Percentiles rank a stretch among this genome's conserved stretches.
Conservation (phyloP, 192 early-diverging fungal species). For the Dimargaris cristalligena region DNA sequence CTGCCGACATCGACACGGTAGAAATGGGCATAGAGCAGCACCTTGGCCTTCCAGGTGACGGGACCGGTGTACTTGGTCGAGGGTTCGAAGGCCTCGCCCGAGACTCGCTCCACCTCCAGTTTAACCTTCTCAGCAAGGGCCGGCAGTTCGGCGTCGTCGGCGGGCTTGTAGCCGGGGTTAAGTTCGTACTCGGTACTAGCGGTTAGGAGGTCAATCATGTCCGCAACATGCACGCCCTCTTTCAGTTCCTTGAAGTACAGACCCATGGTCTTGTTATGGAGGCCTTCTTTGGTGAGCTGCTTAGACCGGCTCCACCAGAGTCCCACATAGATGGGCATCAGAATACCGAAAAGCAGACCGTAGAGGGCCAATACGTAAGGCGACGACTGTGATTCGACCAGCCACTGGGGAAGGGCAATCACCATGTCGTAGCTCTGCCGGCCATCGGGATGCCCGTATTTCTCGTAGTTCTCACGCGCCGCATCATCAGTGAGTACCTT, state of each 20-base stretch:
- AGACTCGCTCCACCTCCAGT: slow-evolving; percentile 12
- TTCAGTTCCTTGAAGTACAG: slow-evolving; percentile 79
- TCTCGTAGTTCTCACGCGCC: slow-evolving; percentile 78
- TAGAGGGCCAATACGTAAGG: slow-evolving; percentile 73
- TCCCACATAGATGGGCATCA: slow-evolving; percentile 75
- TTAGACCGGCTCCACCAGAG: slow-evolving; percentile 91
- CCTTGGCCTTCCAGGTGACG: slow-evolving; percentile 44
- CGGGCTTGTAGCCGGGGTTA: slow-evolving; percentile 19
- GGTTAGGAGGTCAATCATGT: slow-evolving; percentile 59
- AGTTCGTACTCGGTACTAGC: slow-evolving; percentile 54
- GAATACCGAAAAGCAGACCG: slow-evolving; percentile 70
- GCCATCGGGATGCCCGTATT: slow-evolving; percentile 94
- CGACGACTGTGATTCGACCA: slow-evolving; percentile 75
- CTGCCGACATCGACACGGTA: slow-evolving; percentile 48
- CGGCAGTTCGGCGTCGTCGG: slow-evolving; percentile 23
- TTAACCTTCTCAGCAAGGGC: slow-evolving; percentile 26
- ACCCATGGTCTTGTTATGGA: slow-evolving; percentile 80
- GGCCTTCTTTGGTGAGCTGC: slow-evolving; percentile 73
- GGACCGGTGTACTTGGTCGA: slow-evolving; percentile 27
- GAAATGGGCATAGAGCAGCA: slow-evolving; percentile 73
- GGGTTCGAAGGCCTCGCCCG: slow-evolving; percentile 18
- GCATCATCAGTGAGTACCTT: slow-evolving; percentile 90
- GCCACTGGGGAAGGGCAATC: slow-evolving; percentile 80
- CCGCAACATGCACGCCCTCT: slow-evolving; percentile 43
- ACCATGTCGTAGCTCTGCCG: slow-evolving; percentile 83